Percentiles rank a stretch among this genome's conserved stretches.
Evolutionary conservation across 192 early-diverging fungal species (phyloP).

Genomic region (Gryganskiella cystojenkinii): DNA sequence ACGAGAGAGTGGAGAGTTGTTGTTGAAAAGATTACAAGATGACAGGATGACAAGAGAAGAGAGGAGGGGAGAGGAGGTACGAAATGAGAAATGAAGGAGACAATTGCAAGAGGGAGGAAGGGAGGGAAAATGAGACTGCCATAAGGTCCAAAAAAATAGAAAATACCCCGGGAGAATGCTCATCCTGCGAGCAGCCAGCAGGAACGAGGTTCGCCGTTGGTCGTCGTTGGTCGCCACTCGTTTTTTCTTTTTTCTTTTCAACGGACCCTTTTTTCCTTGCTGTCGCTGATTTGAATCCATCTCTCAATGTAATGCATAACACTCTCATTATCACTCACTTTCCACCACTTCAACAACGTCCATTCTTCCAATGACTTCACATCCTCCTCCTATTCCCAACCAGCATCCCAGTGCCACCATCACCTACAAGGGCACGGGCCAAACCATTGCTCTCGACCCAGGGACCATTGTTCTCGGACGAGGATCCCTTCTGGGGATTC

Average conservation of each 20-base stretch:
- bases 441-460: neutral
- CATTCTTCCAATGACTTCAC: neutral
- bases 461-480: conserved; percentile 25
- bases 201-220: too few relatives aligned
- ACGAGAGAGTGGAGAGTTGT: neutral
- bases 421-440: conserved; percentile 15
- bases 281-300: too few relatives aligned
- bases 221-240: too few relatives aligned
- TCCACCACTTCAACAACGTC: too few relatives aligned
- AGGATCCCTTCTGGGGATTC: conserved; percentile 9
- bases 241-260: too few relatives aligned
- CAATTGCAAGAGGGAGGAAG: neutral
- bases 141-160: neutral
- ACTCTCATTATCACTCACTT: too few relatives aligned
- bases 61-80: neutral
- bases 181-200: too few relatives aligned
- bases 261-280: too few relatives aligned
- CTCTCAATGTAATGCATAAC: too few relatives aligned
- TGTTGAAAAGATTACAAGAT: neutral
- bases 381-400: neutral
- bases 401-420: conserved; percentile 11
- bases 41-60: neutral
- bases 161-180: too few relatives aligned
- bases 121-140: conserved; percentile 2
- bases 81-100: neutral